Base-by-base conservation (phyloP, 1,139 yeast species). In the Suhomyces kunorum region DNA sequence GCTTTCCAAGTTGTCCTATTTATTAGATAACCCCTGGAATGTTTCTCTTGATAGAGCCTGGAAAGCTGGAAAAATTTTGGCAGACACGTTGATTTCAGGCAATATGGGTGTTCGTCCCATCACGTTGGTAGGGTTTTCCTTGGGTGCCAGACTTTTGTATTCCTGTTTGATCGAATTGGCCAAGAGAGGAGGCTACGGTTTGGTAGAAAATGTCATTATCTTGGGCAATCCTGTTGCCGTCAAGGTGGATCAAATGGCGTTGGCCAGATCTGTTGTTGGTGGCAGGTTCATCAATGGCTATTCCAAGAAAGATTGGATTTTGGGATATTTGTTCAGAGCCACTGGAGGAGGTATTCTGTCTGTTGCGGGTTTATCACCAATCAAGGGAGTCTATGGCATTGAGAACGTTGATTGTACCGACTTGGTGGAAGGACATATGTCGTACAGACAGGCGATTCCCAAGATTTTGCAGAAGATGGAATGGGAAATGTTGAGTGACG, bases 11-110 rank as follows among this genome's bases (percentile, higher is more conserved):
- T 68, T 94, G 28, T 85, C 96, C 0, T 94, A 94, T 54, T 66
- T 94, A 32, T 74, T 94, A 27, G 99, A 94, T 59, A 94, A 94
- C 55, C 99, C 98, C 0, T 94, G 98, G 98, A 90, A 84, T 56
- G 98, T 92, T 5, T 90, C 98, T 0, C 69, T 94, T 45, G 98
- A 92, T 61, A 76, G 99, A 47, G 98, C 99, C 0, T 90, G 98
- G 97, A 78, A 90, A 36, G 95, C 98, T 0, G 99, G 99, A 2
- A 71, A 82, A 46, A 81, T 94, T 35, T 63, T 94, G 43, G 98
- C 98, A 0, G 98, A 94, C 57, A 87, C 97, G 0, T 66, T 94
- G 32, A 79, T 89, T 40, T 77, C 89, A 7, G 85, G 95, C 24
- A 90, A 88, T 58, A 68, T 94, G 51, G 99, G 99, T 7, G 88